These are phyloP conservation scores for Deinandra increscens DNA, from an alignment of 129 eudicot species.

Conservation along the genomic window DNA sequence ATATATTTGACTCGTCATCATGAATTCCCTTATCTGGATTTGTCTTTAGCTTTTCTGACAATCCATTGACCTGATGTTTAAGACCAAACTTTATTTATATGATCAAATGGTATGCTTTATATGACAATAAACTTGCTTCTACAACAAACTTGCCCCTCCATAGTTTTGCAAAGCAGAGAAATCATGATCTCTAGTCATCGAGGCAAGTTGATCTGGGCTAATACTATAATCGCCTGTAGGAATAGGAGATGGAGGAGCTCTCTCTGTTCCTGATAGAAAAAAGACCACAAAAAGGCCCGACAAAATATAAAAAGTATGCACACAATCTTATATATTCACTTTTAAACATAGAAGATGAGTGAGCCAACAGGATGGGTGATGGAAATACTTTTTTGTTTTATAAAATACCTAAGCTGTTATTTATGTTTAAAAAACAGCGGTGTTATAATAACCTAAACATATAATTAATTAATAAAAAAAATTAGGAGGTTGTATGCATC, in stretches of 20 bases:
- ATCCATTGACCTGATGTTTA: conserved; percentile 57
- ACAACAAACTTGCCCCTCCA: conserved; percentile 72
- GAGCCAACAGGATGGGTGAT: not conserved
- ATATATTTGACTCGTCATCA: conserved; percentile 63
- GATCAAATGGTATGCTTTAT: not conserved
- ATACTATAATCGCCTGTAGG: conserved; percentile 51
- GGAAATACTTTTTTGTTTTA: not conserved
- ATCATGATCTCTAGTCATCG: conserved; percentile 76
- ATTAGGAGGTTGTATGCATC: not conserved
- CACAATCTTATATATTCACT: not conserved
- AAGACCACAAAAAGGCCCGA: conserved; percentile 1
- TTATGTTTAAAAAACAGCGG: not conserved
- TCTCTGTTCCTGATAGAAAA: conserved; percentile 40
- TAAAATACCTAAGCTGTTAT: not conserved
- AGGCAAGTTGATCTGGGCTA: conserved; percentile 62
- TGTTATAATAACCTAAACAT: not conserved
- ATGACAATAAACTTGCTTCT: not conserved
- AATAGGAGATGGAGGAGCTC: conserved; percentile 38
- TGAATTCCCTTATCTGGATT: conserved; percentile 66
- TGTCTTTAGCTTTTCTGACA: conserved; percentile 69
- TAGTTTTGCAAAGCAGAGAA: conserved; percentile 51
- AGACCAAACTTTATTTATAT: conserved; percentile 14
- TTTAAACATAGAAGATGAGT: not conserved
- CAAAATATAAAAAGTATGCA: not conserved
- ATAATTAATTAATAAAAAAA: not conserved